A percentile compares a stretch with the other conserved stretches of the same genome.
These are phyloP conservation scores for Tuber borchii DNA, from an alignment of 495 filamentous ascomycete species.

Conservation along the genomic window DNA sequence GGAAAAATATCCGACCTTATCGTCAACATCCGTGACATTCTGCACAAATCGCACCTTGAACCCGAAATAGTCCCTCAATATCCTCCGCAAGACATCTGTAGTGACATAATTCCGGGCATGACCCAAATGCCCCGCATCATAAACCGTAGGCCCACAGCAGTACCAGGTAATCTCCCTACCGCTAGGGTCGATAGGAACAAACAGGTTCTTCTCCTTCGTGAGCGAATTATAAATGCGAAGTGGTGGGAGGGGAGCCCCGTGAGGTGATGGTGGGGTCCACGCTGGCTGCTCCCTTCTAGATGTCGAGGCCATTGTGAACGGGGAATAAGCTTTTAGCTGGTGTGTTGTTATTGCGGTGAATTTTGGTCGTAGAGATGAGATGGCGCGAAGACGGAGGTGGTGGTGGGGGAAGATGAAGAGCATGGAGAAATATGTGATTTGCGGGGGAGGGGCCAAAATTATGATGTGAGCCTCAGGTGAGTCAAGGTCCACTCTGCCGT, in stretches of 20 bases:
- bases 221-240: conserved; percentile 72
- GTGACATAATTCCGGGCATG: conserved; percentile 92
- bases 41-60: conserved; percentile 86
- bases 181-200: conserved; percentile 62
- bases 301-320: conserved; percentile 30
- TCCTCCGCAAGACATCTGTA: conserved; percentile 84
- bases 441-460: neutral
- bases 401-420: neutral
- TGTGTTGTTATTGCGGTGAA: neutral
- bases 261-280: conserved; percentile 44
- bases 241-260: conserved; percentile 41
- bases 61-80: conserved; percentile 77
- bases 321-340: neutral
- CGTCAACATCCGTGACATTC: conserved; percentile 93
- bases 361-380: neutral
- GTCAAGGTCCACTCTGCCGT: neutral
- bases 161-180: conserved; percentile 77
- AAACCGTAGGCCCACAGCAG: conserved; percentile 86
- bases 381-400: neutral
- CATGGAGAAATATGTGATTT: neutral
- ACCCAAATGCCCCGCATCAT: conserved; percentile 82
- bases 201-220: conserved; percentile 63
- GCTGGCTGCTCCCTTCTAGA: conserved; percentile 45
- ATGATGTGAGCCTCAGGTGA: neutral
- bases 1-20: conserved; percentile 56